phyloP scores from a whole-genome alignment of 2,329 filamentous ascomycete genomes.

The Fusarium sp. region DNA sequence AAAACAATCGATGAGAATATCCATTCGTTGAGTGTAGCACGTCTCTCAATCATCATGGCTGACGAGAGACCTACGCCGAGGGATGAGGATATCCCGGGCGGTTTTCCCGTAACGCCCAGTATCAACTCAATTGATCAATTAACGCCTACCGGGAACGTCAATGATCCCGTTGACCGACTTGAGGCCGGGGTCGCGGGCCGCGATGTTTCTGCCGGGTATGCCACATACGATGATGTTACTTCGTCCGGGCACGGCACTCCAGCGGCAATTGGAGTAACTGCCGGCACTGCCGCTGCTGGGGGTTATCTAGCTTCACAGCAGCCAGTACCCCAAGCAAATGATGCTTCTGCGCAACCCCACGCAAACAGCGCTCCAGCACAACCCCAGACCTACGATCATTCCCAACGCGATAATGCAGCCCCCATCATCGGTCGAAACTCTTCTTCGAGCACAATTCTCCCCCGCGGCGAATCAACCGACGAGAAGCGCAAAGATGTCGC shows the following conservation, averaged over 20 bases:
- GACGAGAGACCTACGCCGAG: constrained; percentile 43
- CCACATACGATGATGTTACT: constrained; percentile 15
- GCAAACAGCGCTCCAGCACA: not conserved
- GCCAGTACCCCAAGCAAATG: not conserved
- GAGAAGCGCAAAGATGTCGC: constrained; percentile 6
- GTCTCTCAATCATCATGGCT: constrained; percentile 29
- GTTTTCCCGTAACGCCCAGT: constrained; percentile 47
- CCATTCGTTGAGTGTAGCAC: not conserved
- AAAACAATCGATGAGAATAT: not conserved
- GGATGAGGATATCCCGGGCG: constrained; percentile 48
- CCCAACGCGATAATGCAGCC: not conserved
- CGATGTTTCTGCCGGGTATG: not conserved
- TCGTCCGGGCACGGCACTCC: not conserved
- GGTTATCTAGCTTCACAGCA: constrained; percentile 8
- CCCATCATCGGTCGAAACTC: constrained; percentile 7
- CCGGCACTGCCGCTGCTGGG: constrained; percentile 3
- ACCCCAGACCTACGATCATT: not conserved
- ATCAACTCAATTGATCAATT: constrained; percentile 25
- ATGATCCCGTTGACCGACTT: constrained; percentile 5
- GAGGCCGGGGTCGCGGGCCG: constrained; percentile 35
- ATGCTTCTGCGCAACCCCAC: not conserved
- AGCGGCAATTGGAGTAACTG: constrained; percentile 9
- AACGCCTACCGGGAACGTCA: constrained; percentile 21
- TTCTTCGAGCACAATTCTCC: constrained; percentile 32
- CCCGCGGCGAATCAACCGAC: not conserved